These are phyloP conservation scores for Sphaerobolus stellatus DNA, from an alignment of 1,284 basidiomycete species.

Conservation along the genomic window DNA sequence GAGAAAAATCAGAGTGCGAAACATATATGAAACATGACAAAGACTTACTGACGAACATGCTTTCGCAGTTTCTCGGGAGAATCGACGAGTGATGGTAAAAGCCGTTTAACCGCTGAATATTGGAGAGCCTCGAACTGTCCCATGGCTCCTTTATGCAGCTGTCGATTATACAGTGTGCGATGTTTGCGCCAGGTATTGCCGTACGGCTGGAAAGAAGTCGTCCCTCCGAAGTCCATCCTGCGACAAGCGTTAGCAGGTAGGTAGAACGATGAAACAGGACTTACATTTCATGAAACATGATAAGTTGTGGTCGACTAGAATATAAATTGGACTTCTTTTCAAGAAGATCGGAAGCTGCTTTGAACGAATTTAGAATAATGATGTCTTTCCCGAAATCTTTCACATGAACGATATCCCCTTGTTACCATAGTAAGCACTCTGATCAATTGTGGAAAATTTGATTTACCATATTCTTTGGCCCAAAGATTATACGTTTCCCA, in stretches of 20 bases:
- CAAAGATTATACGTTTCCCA: conserved; percentile 15
- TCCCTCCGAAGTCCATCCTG: conserved; percentile 51
- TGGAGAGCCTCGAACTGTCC: conserved; percentile 1
- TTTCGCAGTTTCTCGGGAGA: not conserved
- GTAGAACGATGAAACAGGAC: not conserved
- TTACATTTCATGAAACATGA: conserved; percentile 13
- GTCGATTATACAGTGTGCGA: conserved; percentile 43
- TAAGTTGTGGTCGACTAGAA: conserved; percentile 10
- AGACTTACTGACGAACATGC: conserved; percentile 3
- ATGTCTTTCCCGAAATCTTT: conserved; percentile 35
- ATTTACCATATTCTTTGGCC: conserved; percentile 17
- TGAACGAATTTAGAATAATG: conserved; percentile 38
- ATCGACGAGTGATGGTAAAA: not conserved
- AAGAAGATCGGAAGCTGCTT: conserved; percentile 36
- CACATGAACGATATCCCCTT: conserved; percentile 33
- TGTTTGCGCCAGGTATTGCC: conserved; percentile 43
- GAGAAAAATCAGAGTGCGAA: not conserved
- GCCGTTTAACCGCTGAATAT: too few species aligned
- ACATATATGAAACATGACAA: not conserved
- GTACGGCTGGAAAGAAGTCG: conserved; percentile 39
- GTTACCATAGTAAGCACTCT: not conserved
- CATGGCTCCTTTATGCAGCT: conserved; percentile 19
- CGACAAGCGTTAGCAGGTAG: not conserved
- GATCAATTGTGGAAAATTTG: too few species aligned
- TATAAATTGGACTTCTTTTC: conserved; percentile 36